Base-by-base conservation (phyloP, 2,329 filamentous ascomycete species). In the Leptographium galeiforme region DNA sequence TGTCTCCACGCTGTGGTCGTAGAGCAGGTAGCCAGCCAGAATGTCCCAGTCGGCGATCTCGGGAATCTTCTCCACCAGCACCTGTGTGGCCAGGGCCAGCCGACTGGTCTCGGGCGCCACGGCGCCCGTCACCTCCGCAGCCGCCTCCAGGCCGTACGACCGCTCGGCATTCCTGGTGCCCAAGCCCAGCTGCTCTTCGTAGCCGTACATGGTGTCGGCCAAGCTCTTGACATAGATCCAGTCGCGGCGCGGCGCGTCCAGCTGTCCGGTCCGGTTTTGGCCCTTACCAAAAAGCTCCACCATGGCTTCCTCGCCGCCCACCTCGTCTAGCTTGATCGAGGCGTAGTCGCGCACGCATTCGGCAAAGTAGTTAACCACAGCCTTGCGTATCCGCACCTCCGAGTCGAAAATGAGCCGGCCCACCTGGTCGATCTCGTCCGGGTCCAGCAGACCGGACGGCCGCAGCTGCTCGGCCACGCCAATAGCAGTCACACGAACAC, bases 171-270 rank as follows among this genome's bases (percentile, higher is more conserved):
- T 56, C 58, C 12, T 53, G 16, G n/a, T 71, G 67, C 16, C 69
- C 61, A 30, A 67, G 50, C 78, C 74, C 45, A 83, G 73, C 60
- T 87, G 82, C 7, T 77, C 73, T 63, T 96, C 89, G 62, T 96
- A 97, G 11, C 81, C 79, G 36, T 86, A 78, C 32, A 98, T 74
- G 12, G 87, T 85, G 66, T 95, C 89, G 3, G 86, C 87, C 14
- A 98, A 74, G 59, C 86, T 91, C 69, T 97, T 98, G 64, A 94
- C 81, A 63, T 87, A 89, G 61, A 97, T 79, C 93, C 93, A 98
- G 57, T 86, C 84, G 47, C 82, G 74, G 56, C 86, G 83, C 2
- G 90, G 87, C 2, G 81, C 81, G 52, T 87, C 82, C 57, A 82
- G 87, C 58, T 90, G 84, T 13, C 89, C 85, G 16, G 85, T 82